phyloP scores from a whole-genome alignment of 768 basidiomycete species.

The Hemileccinum impolitum region DNA sequence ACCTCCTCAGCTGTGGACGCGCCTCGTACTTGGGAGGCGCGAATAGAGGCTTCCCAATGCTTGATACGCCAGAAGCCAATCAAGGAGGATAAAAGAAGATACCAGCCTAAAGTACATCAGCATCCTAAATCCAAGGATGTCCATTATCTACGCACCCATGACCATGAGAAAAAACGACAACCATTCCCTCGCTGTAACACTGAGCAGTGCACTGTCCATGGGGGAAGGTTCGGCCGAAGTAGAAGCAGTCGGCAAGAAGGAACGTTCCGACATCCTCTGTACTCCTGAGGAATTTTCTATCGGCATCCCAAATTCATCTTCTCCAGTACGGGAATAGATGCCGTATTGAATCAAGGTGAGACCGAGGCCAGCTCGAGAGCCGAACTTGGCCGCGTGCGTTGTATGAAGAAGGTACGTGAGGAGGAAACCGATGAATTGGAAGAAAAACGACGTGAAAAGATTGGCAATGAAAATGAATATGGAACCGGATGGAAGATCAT shows the following conservation, averaged over 20 bases:
- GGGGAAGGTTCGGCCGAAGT: conserved; percentile 22
- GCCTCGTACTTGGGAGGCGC: conserved; percentile 35
- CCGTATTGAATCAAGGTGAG: conserved; percentile 94
- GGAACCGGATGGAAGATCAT: conserved; percentile 85
- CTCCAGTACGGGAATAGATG: conserved; percentile 56
- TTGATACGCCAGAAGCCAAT: conserved; percentile 84
- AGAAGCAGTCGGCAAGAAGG: conserved; percentile 22
- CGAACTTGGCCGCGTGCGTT: conserved; percentile 90
- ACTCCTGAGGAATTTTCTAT: conserved; percentile 16
- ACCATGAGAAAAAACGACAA: conserved; percentile 91
- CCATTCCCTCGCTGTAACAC: conserved; percentile 73
- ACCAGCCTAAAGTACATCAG: conserved; percentile 64
- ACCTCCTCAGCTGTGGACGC: conserved; percentile 38
- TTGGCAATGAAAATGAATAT: conserved; percentile 71
- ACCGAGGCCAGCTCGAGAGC: conserved; percentile 93
- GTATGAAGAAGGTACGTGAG: conserved; percentile 91
- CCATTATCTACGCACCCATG: conserved; percentile 46
- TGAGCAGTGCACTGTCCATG: conserved; percentile 21
- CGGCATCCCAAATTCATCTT: conserved; percentile 27
- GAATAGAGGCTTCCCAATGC: conserved; percentile 76
- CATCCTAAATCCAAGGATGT: not conserved
- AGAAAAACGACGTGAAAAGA: conserved; percentile 86
- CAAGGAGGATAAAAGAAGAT: conserved; percentile 79
- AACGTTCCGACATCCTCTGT: conserved; percentile 15
- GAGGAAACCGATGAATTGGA: conserved; percentile 93